These are phyloP conservation scores for Adansonia digitata DNA, from an alignment of 345 rosid species.

Conservation along the genomic window DNA sequence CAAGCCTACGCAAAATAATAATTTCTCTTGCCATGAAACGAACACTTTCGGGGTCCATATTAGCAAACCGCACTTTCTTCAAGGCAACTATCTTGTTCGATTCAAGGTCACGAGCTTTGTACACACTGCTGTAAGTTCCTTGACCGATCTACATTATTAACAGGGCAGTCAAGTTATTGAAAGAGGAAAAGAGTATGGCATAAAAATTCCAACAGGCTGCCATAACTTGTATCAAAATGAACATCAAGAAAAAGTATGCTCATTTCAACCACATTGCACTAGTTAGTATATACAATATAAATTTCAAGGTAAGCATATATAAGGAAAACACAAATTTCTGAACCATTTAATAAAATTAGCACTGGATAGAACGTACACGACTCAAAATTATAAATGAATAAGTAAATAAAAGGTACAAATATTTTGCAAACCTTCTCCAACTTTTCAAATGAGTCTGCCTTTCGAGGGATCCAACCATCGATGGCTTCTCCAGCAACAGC, in stretches of 20 bases:
- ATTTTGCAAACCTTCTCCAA: slow-evolving; percentile 66
- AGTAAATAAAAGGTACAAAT: background rate
- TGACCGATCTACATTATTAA: slow-evolving; percentile 55
- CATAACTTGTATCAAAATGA: background rate
- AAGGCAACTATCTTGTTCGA: slow-evolving; percentile 56
- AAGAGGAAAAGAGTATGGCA: background rate
- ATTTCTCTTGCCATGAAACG: slow-evolving; percentile 75
- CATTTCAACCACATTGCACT: background rate
- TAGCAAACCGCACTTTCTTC: slow-evolving; percentile 71
- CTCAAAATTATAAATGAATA: background rate
- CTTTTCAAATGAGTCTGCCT: slow-evolving; percentile 88
- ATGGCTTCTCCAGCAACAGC: slow-evolving; percentile 95
- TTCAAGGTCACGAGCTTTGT: slow-evolving; percentile 64
- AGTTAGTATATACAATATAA: background rate
- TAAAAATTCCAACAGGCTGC: background rate
- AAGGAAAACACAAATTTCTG: background rate
- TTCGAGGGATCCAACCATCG: slow-evolving; percentile 90
- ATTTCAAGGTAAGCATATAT: background rate
- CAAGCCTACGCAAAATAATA: slow-evolving; percentile 55
- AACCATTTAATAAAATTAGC: background rate
- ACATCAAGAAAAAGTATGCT: background rate
- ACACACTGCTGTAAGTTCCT: slow-evolving; percentile 77
- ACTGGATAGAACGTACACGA: background rate
- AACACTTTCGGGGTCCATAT: slow-evolving; percentile 72
- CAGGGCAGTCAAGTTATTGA: background rate